These are phyloP conservation scores for Piper longum DNA, from an alignment of 164 flowering plant species.

Conservation along the genomic window DNA sequence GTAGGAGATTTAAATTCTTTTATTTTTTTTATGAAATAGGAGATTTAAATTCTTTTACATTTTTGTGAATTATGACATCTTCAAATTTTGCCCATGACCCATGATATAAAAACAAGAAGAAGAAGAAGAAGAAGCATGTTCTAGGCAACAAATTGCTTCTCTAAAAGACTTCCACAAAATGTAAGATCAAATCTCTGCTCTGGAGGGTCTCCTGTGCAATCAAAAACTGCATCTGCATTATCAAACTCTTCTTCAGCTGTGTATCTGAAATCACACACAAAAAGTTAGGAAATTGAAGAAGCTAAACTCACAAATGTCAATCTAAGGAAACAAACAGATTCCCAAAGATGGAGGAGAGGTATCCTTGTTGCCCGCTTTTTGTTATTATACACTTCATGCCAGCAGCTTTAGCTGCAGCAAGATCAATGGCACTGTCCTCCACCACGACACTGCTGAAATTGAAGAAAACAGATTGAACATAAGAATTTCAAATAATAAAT, in stretches of 20 bases:
- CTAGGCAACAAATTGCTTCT: conserved; percentile 70
- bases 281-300: not conserved
- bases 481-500: not conserved
- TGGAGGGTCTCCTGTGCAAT: conserved; percentile 88
- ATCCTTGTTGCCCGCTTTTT: conserved; percentile 44
- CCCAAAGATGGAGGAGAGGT: not conserved
- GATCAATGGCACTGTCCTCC: conserved; percentile 93
- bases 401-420: conserved; percentile 96
- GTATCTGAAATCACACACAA: conserved; percentile 34
- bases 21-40: no score
- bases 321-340: not conserved
- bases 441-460: conserved; percentile 71
- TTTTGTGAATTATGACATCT: no score
- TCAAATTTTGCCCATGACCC: no score
- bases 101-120: no score
- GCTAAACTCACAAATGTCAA: not conserved
- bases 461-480: not conserved
- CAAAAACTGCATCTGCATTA: conserved; percentile 88
- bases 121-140: not conserved
- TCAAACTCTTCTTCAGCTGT: conserved; percentile 83
- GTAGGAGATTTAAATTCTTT: no score
- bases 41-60: no score
- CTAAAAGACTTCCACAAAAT: conserved; percentile 74
- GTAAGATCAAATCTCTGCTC: conserved; percentile 77
- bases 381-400: conserved; percentile 92